Conservation (phyloP, 148 eudicot species). For the Dianthus caryophyllus region DNA sequence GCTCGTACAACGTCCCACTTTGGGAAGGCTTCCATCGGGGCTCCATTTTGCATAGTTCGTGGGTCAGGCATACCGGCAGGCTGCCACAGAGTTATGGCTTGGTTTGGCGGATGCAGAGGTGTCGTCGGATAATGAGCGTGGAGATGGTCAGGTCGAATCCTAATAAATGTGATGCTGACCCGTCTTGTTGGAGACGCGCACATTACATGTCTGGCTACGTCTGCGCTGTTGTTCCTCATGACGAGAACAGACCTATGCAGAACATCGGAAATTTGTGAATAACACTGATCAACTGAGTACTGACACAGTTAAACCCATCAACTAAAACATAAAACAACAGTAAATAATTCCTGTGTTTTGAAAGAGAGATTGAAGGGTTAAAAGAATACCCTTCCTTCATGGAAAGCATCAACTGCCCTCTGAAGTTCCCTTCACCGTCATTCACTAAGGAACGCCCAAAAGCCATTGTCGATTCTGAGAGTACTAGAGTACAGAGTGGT, state of each 20-base stretch:
- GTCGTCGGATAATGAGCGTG: conserved; percentile 29
- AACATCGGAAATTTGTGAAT: neutral
- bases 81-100: conserved; percentile 71
- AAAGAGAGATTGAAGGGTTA: neutral
- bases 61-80: conserved; percentile 46
- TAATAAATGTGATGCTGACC: conserved; percentile 71
- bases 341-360: too few relatives aligned
- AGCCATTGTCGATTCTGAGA: conserved; percentile 76
- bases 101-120: conserved; percentile 30
- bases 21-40: conserved; percentile 40
- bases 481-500: conserved; percentile 68
- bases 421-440: conserved; percentile 79
- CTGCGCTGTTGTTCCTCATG: conserved; percentile 96
- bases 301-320: neutral
- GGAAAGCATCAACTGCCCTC: conserved; percentile 73
- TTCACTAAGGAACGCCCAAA: conserved; percentile 69
- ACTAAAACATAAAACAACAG: too few relatives aligned
- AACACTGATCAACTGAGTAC: too few relatives aligned
- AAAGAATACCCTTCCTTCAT: conserved; percentile 73
- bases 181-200: conserved; percentile 73
- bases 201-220: conserved; percentile 79
- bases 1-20: conserved; percentile 61
- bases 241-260: conserved; percentile 64
- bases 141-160: conserved; percentile 47
- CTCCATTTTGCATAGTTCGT: conserved; percentile 36